phyloP scores from a whole-genome alignment of 306 rosid species.

The Quercus variabilis region DNA sequence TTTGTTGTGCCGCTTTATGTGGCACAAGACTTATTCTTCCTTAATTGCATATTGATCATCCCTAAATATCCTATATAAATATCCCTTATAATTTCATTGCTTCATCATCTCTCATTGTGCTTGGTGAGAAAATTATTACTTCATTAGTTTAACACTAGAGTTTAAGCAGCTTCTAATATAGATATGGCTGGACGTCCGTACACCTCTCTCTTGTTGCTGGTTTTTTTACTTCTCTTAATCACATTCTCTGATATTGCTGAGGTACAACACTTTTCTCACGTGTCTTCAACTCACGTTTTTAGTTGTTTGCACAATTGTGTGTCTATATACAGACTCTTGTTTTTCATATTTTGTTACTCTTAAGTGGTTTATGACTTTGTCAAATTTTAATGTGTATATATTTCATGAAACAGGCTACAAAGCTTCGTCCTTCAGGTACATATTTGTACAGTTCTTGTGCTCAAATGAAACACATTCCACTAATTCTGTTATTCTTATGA shows the following conservation, averaged over 20 bases:
- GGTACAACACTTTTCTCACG: slow-evolving; percentile 32
- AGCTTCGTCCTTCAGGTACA: slow-evolving; percentile 60
- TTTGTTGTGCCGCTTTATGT: too few relatives aligned
- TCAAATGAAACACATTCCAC: background rate
- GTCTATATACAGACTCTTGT: too few relatives aligned
- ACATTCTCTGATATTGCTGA: slow-evolving; percentile 49
- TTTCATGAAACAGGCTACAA: slow-evolving; percentile 40
- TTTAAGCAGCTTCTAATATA: background rate
- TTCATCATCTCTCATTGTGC: background rate
- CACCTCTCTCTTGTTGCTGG: slow-evolving; percentile 31
- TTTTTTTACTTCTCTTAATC: slow-evolving; percentile 59
- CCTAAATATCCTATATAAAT: slow-evolving; percentile 37
- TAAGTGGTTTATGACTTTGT: background rate
- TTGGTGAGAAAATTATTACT: background rate
- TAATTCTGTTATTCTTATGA: background rate
- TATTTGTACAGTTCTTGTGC: background rate
- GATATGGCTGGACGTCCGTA: slow-evolving; percentile 39
- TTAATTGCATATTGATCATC: background rate
- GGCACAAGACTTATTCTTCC: background rate
- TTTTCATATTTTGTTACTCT: too few relatives aligned
- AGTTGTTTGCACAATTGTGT: too few relatives aligned
- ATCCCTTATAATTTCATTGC: background rate
- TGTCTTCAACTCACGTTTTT: background rate
- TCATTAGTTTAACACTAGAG: background rate
- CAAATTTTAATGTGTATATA: slow-evolving; percentile 8